These are phyloP conservation scores for Hymenoscyphus scutula DNA, from an alignment of 2,329 filamentous ascomycete species.

Conservation along the genomic window DNA sequence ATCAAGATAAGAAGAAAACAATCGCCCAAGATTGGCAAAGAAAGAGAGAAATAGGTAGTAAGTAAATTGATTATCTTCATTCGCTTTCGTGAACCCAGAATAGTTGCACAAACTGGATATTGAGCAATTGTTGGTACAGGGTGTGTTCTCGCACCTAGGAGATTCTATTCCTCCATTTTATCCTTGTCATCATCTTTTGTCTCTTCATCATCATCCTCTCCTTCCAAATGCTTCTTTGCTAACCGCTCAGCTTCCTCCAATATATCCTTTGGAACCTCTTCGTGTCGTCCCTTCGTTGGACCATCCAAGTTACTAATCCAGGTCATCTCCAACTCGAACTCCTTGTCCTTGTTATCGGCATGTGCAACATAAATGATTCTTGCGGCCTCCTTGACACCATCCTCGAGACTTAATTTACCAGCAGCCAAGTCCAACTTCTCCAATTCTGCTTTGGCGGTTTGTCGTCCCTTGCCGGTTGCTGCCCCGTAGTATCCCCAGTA, in stretches of 20 bases:
- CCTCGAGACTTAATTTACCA: constrained; percentile 72
- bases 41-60: not conserved
- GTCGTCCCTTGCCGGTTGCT: constrained; percentile 92
- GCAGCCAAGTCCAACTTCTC: constrained; percentile 92
- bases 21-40: not conserved
- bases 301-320: constrained; percentile 87
- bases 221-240: constrained; percentile 86
- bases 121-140: constrained; percentile 34
- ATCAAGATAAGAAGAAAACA: not conserved
- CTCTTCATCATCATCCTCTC: constrained; percentile 78
- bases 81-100: constrained; percentile 9
- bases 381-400: constrained; percentile 94
- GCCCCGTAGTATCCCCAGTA: constrained; percentile 99
- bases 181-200: constrained; percentile 58
- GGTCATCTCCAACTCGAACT: constrained; percentile 98
- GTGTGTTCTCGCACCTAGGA: constrained; percentile 24
- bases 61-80: not conserved
- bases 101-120: constrained; percentile 17
- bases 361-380: constrained; percentile 96
- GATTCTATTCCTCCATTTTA: constrained; percentile 82
- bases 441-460: constrained; percentile 95
- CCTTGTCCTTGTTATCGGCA: constrained; percentile 99
- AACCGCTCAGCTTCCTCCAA: constrained; percentile 88
- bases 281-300: constrained; percentile 87
- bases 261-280: constrained; percentile 89